Evolutionary conservation across 352 stramenopile genomes (phyloP).

Genomic region (Phytophthora macrochlamydospora): DNA sequence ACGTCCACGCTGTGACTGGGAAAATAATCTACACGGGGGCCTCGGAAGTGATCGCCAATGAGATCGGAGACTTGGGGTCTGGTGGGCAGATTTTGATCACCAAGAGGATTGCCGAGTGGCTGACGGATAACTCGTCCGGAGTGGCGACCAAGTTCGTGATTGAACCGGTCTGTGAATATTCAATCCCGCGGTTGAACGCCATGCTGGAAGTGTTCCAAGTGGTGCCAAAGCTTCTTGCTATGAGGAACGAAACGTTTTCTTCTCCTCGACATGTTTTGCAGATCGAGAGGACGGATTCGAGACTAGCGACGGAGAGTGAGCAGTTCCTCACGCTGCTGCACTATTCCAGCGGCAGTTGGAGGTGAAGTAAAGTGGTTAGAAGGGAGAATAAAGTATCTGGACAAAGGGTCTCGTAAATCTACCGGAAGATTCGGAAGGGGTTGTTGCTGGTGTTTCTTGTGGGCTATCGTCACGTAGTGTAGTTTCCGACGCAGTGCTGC

Average conservation of each 20-base stretch:
- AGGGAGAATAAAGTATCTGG: constrained; percentile 4
- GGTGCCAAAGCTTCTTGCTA: constrained; percentile 25
- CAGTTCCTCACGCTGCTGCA: constrained; percentile 24
- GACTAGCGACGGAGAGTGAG: constrained; percentile 14
- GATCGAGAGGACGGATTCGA: constrained; percentile 19
- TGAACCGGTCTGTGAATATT: constrained; percentile 32
- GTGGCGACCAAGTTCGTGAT: constrained; percentile 29
- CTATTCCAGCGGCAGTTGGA: constrained; percentile 4
- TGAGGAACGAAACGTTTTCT: constrained; percentile 23
- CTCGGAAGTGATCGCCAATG: constrained; percentile 53
- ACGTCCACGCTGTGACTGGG: constrained; percentile 48
- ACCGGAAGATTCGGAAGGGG: background rate
- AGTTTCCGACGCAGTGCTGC: constrained; percentile 15
- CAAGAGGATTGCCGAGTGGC: constrained; percentile 44
- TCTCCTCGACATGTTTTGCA: constrained; percentile 17
- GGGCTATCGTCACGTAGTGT: constrained; percentile 8
- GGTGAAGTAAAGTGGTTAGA: background rate
- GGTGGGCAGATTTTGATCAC: constrained; percentile 64
- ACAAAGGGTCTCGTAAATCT: background rate
- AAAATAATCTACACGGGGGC: constrained; percentile 51
- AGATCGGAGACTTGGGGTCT: constrained; percentile 50
- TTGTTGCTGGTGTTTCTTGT: background rate
- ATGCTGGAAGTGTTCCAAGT: constrained; percentile 44
- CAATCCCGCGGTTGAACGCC: constrained; percentile 33
- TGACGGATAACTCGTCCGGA: constrained; percentile 23